Evolutionary conservation across 352 stramenopile genomes (phyloP), one percentile per base, ranked within the genome.

Genomic region (Globisporangium ultimum): DNA sequence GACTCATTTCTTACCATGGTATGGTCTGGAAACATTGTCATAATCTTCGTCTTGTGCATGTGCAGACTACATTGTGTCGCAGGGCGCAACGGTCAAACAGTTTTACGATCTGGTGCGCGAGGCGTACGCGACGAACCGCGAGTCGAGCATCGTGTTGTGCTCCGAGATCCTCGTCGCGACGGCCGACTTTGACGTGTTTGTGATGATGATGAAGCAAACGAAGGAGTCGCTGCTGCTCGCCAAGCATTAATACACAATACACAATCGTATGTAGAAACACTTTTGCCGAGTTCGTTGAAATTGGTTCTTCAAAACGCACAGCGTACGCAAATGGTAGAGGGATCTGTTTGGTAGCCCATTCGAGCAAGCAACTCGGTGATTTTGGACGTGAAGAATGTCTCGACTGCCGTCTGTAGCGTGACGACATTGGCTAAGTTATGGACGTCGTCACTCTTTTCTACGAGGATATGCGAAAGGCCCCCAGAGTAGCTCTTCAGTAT

Each of bases 191-290:
- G 79, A 89, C 51, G 82, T 91, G 36, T 91, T 89, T 51, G 82
- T 91, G 28, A 42, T 89, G 51, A 91, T 91, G 82, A 91, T 91
- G 82, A 82, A 84, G 40, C 82, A 91, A 63, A 89, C 79, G 7
- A 91, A 89, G 60, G 76, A 91, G 55, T 75, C 80, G 0, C 67
- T 84, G 57, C 36, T 74, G 55, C 64, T 88, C 50, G 76, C 78
- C 17, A 87, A 90, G 53, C 60, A 58, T 43, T 80, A 53, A 61
- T 2, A 12, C 13, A 21, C 13, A 6, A 48, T 21, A 13, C 21
- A 28, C 10, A 17, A 11, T 36, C 40, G 21, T 21, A 32, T 28
- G 6, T 34, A 51, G 21, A 28, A 9, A 48, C 18, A 36, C 28
- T 1, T 32, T 32, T 32, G 24, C 24, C 24, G 5, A 32, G 24